A percentile compares a stretch with the other conserved stretches of the same genome.
These are phyloP conservation scores for Macrolepiota fuliginosa DNA, from an alignment of 768 basidiomycete species.

Conservation along the genomic window DNA sequence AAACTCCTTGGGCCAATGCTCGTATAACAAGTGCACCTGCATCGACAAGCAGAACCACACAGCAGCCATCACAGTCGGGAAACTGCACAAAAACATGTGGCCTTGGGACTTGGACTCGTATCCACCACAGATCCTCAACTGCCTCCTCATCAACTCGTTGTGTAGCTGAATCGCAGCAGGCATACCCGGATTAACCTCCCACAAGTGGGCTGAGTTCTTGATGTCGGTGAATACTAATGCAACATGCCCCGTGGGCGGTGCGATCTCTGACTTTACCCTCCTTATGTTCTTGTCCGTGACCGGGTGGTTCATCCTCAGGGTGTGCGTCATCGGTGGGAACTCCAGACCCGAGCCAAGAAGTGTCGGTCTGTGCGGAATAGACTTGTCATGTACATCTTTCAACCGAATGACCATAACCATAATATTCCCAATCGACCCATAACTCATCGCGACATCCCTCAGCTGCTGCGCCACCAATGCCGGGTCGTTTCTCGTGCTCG, in stretches of 20 bases:
- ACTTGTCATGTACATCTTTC: conserved; percentile 39
- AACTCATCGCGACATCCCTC: conserved; percentile 94
- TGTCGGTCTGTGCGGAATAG: conserved; percentile 1
- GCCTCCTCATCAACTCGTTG: conserved; percentile 81
- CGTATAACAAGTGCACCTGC: conserved; percentile 76
- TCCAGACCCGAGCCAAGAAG: conserved; percentile 18
- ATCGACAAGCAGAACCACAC: conserved; percentile 89
- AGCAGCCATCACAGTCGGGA: conserved; percentile 83
- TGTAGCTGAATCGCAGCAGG: conserved; percentile 89
- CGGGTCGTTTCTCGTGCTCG: conserved; percentile 70
- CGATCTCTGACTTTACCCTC: conserved; percentile 73
- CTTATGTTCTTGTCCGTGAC: conserved; percentile 59
- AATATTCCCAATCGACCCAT: conserved; percentile 88
- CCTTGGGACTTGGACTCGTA: conserved; percentile 99
- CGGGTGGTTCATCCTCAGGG: conserved; percentile 37
- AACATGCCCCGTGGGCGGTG: conserved; percentile 82
- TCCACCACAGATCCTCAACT: conserved; percentile 86
- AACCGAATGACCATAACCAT: conserved; percentile 98
- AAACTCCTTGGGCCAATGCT: conserved; percentile 91
- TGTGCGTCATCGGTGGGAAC: conserved; percentile 17
- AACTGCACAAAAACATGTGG: conserved; percentile 98
- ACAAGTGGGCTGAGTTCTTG: conserved; percentile 91
- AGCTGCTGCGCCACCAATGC: conserved; percentile 95
- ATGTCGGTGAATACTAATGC: conserved; percentile 98
- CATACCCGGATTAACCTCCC: conserved; percentile 97